phyloP scores from a whole-genome alignment of 306 rosid genomes.

The Dryas octopetala region DNA sequence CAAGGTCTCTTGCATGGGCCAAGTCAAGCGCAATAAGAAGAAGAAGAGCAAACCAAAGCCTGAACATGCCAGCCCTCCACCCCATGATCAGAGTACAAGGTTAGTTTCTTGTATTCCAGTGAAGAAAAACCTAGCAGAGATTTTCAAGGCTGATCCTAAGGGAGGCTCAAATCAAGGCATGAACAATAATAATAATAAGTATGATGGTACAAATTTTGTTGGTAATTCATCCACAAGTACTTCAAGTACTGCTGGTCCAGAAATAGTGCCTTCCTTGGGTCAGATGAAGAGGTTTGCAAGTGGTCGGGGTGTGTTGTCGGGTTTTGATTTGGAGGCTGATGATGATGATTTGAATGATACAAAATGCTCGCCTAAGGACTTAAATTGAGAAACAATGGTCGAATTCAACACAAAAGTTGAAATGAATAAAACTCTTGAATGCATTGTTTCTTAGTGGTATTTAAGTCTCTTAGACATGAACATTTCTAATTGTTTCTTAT shows the following conservation, averaged over 20 bases:
- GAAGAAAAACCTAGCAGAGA: slow-evolving; percentile 23
- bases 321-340: slow-evolving; percentile 18
- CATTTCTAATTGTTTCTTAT: too few relatives aligned
- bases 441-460: too few relatives aligned
- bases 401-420: too few relatives aligned
- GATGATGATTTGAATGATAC: not conserved
- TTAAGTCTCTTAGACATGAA: too few relatives aligned
- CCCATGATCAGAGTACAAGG: not conserved
- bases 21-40: slow-evolving; percentile 39
- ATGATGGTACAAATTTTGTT: slow-evolving; percentile 1
- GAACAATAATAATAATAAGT: not conserved
- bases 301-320: slow-evolving; percentile 6
- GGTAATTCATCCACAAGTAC: not conserved
- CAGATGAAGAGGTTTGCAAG: slow-evolving; percentile 18
- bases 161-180: slow-evolving; percentile 1
- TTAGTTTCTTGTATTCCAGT: slow-evolving; percentile 7
- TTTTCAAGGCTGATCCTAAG: slow-evolving; percentile 16
- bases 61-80: not conserved
- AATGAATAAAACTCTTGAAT: too few relatives aligned
- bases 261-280: slow-evolving; percentile 26
- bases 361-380: not conserved
- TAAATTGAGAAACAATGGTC: too few relatives aligned
- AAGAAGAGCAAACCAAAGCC: slow-evolving; percentile 13
- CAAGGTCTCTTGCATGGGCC: slow-evolving; percentile 62
- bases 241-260: not conserved